phyloP scores from a whole-genome alignment of 2,329 filamentous ascomycete species.

The Beauveria rudraprayagi region DNA sequence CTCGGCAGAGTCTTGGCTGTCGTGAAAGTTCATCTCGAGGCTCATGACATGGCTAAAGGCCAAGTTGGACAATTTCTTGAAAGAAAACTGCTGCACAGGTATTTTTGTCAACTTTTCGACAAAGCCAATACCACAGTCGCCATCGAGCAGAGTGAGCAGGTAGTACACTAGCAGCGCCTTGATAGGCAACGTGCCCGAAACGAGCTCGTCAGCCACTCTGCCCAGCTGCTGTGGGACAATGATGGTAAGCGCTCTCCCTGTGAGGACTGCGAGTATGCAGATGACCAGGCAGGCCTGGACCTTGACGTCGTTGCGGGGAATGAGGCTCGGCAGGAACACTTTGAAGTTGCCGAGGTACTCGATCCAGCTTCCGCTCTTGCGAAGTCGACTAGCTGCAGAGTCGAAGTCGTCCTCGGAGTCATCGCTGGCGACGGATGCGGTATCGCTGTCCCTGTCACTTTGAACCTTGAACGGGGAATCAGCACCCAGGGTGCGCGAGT shows the following conservation, averaged over 20 bases:
- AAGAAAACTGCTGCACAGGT: conserved; percentile 31
- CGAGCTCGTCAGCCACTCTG: background rate
- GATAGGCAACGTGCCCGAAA: background rate
- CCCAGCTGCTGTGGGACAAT: background rate
- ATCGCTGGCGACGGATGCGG: background rate
- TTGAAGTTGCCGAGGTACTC: background rate
- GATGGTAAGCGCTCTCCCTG: background rate
- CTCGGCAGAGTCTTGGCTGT: conserved; percentile 55
- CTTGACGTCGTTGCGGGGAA: conserved; percentile 1
- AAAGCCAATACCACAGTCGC: conserved; percentile 1
- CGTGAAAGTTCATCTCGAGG: conserved; percentile 65
- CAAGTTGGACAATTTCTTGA: conserved; percentile 20
- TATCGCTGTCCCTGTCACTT: background rate
- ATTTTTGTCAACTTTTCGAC: conserved; percentile 23
- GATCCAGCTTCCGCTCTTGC: background rate
- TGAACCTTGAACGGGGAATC: background rate
- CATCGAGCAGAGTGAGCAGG: background rate
- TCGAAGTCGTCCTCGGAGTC: conserved; percentile 1
- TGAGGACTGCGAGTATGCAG: background rate
- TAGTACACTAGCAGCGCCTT: background rate
- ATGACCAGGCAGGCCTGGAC: background rate
- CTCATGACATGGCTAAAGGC: conserved; percentile 61
- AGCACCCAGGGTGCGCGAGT: background rate
- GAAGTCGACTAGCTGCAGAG: background rate
- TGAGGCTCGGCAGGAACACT: background rate